Conservation (phyloP, 768 basidiomycete species). For the Leucosporidium scottii region DNA sequence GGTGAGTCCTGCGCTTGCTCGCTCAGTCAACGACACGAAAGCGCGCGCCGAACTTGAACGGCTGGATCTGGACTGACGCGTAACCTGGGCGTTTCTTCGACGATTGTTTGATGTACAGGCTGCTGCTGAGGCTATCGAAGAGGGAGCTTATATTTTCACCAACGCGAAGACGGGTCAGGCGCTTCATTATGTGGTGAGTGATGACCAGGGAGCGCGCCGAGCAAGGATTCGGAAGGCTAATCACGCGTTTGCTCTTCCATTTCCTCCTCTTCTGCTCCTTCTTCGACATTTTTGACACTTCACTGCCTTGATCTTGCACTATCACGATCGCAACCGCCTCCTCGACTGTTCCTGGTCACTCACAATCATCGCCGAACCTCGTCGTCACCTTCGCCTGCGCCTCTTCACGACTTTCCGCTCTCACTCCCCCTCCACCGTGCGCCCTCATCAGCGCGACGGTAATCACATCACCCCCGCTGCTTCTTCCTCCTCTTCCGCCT, state of each 20-base stretch:
- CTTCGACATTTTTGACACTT: no score
- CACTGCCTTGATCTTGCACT: background rate
- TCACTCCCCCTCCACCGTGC: background rate
- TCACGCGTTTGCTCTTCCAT: background rate
- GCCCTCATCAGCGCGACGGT: background rate
- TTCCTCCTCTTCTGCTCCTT: background rate
- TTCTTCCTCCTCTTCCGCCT: background rate
- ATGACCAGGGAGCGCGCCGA: background rate
- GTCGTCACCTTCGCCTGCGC: background rate
- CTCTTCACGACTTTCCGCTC: background rate
- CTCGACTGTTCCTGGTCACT: background rate
- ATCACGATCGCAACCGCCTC: background rate
- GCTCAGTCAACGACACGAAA: background rate
- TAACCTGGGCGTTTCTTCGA: background rate
- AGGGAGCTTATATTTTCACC: background rate
- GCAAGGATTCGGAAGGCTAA: background rate
- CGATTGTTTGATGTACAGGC: background rate
- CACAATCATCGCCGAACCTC: no score
- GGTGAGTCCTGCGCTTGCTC: background rate
- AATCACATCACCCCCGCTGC: background rate
- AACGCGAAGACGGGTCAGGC: slow-evolving; percentile 10
- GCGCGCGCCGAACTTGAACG: no score
- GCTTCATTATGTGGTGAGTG: background rate
- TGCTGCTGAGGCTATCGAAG: background rate
- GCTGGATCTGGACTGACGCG: no score